phyloP scores from a whole-genome alignment of 306 rosid genomes.

The Rosa persica region DNA sequence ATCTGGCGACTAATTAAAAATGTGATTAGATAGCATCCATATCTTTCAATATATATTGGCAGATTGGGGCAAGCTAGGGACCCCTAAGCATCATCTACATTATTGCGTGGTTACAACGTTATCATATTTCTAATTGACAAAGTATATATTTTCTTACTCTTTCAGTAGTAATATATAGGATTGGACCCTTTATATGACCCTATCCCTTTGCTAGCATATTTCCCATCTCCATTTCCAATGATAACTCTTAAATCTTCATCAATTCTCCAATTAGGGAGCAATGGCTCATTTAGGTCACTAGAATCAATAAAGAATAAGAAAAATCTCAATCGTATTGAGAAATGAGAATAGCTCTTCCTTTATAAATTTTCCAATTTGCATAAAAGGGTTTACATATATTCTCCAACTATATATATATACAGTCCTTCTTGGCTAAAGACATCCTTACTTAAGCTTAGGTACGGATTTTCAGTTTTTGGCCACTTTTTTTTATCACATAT shows the following conservation, averaged over 20 bases:
- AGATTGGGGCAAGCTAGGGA: slow-evolving; percentile 13
- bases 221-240: neutral
- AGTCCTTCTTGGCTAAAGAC: too few relatives aligned
- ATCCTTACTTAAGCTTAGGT: too few relatives aligned
- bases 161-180: neutral
- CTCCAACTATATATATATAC: too few relatives aligned
- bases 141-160: neutral
- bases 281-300: too few relatives aligned
- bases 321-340: neutral
- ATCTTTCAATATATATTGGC: neutral
- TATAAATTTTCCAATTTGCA: neutral
- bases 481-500: too few relatives aligned
- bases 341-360: neutral
- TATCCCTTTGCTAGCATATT: neutral
- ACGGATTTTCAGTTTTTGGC: too few relatives aligned
- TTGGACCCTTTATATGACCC: neutral
- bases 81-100: slow-evolving; percentile 44
- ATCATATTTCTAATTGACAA: slow-evolving; percentile 10
- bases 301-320: too few relatives aligned
- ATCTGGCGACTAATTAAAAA: slow-evolving; percentile 27
- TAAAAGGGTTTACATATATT: too few relatives aligned
- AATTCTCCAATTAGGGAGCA: too few relatives aligned
- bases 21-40: slow-evolving; percentile 24
- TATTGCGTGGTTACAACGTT: slow-evolving; percentile 53
- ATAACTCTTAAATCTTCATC: neutral